These are phyloP conservation scores for Claviceps spartinae DNA, from an alignment of 2,329 filamentous ascomycete species.

Conservation along the genomic window DNA sequence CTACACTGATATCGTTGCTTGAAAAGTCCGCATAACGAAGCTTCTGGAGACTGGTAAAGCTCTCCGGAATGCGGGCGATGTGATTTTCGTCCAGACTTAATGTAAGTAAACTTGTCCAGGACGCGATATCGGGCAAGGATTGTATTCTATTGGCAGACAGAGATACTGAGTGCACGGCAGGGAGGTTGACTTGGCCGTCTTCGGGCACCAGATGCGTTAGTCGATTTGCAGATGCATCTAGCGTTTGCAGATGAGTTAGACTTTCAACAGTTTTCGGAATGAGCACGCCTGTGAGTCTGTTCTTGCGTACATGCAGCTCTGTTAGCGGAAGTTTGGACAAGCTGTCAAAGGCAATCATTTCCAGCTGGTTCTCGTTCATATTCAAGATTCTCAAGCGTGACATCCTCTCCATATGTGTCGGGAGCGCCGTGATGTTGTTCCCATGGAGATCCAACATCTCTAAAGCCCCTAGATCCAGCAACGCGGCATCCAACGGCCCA, in stretches of 20 bases:
- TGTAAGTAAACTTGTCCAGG: conserved; percentile 60
- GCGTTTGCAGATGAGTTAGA: conserved; percentile 52
- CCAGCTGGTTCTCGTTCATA: conserved; percentile 65
- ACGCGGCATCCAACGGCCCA: conserved; percentile 49
- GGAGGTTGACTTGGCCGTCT: conserved; percentile 42
- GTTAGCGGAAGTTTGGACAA: conserved; percentile 55
- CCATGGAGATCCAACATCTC: conserved; percentile 71
- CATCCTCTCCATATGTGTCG: conserved; percentile 53
- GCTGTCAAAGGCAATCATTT: conserved; percentile 53
- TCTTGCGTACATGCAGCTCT: conserved; percentile 64
- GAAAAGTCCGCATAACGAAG: conserved; percentile 72
- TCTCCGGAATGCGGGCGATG: conserved; percentile 60
- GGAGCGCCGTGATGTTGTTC: conserved; percentile 64
- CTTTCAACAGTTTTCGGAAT: conserved; percentile 47
- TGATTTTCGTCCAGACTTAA: conserved; percentile 72
- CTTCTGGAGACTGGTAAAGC: conserved; percentile 53
- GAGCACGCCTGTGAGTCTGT: conserved; percentile 60
- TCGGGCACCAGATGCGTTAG: conserved; percentile 40
- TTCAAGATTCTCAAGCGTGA: conserved; percentile 62
- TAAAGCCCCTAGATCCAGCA: conserved; percentile 52
- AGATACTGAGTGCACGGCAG: conserved; percentile 58
- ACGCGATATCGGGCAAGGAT: conserved; percentile 56
- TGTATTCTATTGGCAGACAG: conserved; percentile 72
- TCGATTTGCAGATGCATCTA: conserved; percentile 70
- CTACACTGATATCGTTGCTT: conserved; percentile 63